Evolutionary conservation across 768 basidiomycete species (phyloP).

Genomic region (Suillus weaverae): DNA sequence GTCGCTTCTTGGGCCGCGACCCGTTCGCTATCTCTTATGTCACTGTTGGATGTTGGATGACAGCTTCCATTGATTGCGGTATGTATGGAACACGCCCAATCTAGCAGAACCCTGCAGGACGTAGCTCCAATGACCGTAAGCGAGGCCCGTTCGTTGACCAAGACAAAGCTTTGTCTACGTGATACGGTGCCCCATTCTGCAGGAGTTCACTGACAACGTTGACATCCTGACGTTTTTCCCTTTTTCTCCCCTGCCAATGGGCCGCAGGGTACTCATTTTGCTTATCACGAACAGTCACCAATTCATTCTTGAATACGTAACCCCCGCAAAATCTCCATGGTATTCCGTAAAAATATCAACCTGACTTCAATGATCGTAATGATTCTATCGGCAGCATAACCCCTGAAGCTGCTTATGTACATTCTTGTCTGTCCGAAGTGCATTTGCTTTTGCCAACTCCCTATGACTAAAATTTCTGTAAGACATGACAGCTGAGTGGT

Average conservation of each 20-base stretch:
- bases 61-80: neutral
- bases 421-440: neutral
- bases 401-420: neutral
- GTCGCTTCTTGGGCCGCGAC: neutral
- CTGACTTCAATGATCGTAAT: neutral
- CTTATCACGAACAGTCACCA: neutral
- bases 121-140: neutral
- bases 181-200: neutral
- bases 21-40: neutral
- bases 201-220: neutral
- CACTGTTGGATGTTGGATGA: neutral
- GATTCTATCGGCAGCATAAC: neutral
- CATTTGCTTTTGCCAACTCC: neutral
- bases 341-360: neutral
- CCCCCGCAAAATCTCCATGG: neutral
- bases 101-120: neutral
- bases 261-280: neutral
- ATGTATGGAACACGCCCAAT: neutral
- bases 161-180: neutral
- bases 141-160: neutral
- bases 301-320: neutral
- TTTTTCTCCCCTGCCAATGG: neutral
- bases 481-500: neutral
- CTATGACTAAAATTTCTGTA: neutral
- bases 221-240: neutral